These are phyloP conservation scores for Aspergillus candidus DNA, from an alignment of 2,329 filamentous ascomycete genomes.

Conservation along the genomic window DNA sequence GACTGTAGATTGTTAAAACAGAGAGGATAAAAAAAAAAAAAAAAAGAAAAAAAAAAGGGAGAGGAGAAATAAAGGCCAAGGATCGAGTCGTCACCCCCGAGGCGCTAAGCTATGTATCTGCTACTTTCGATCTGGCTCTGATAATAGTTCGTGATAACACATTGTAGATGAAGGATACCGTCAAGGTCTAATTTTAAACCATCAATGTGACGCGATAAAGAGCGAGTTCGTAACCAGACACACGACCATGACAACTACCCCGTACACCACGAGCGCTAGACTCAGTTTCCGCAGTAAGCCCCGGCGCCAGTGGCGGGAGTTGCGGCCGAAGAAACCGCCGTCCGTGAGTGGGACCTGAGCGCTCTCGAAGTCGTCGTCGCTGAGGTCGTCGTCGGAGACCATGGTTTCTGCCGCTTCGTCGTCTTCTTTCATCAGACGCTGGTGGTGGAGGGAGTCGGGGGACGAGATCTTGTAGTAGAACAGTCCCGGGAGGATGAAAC, in stretches of 20 bases:
- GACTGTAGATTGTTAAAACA: background rate
- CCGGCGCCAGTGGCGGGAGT: constrained; percentile 58
- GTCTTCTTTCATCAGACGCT: constrained; percentile 81
- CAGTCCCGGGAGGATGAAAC: constrained; percentile 89
- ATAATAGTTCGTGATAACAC: background rate
- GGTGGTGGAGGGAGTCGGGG: constrained; percentile 79
- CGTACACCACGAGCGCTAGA: constrained; percentile 73
- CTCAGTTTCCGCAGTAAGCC: constrained; percentile 64
- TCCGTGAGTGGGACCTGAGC: constrained; percentile 45
- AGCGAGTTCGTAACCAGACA: constrained; percentile 83
- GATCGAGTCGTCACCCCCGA: background rate
- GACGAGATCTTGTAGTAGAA: constrained; percentile 99
- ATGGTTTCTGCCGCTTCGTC: constrained; percentile 61
- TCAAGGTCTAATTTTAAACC: background rate
- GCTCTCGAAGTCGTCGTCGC: constrained; percentile 31
- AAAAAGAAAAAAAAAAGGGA: background rate
- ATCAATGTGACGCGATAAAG: constrained; percentile 60
- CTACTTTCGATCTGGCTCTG: background rate
- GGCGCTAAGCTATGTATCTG: too few species aligned
- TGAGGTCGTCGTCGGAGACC: constrained; percentile 33
- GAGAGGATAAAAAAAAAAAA: background rate
- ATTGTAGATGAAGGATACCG: background rate
- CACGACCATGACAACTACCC: constrained; percentile 78
- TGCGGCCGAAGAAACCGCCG: constrained; percentile 55
- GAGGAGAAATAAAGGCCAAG: background rate